A percentile compares a stretch with the other conserved stretches of the same genome.
These are phyloP conservation scores for Agrocybe pediades DNA, from an alignment of 768 basidiomycete genomes.

Conservation along the genomic window DNA sequence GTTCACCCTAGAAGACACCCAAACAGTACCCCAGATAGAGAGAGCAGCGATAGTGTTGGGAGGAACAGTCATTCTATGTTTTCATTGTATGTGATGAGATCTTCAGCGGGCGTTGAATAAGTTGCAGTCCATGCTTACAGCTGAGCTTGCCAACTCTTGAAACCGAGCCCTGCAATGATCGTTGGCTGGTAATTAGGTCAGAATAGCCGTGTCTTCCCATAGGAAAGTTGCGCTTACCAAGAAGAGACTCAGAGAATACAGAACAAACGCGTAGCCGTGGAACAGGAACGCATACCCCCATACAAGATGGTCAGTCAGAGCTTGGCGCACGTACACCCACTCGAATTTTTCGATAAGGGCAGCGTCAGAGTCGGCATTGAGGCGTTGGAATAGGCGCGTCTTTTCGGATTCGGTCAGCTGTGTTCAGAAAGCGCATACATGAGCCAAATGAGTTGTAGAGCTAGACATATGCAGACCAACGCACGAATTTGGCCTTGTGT, in stretches of 20 bases:
- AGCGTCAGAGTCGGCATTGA: constrained; percentile 56
- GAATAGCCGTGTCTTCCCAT: neutral
- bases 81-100: neutral
- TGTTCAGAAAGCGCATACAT: constrained; percentile 20
- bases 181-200: constrained; percentile 43
- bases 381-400: constrained; percentile 45
- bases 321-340: constrained; percentile 59
- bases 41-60: constrained; percentile 54
- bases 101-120: neutral
- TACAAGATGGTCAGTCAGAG: constrained; percentile 57
- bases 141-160: constrained; percentile 61
- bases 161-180: constrained; percentile 60
- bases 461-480: constrained; percentile 7
- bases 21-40: constrained; percentile 51
- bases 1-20: constrained; percentile 48
- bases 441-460: neutral
- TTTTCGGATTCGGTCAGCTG: constrained; percentile 58
- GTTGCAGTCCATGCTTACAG: constrained; percentile 35
- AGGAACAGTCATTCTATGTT: constrained; percentile 54
- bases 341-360: constrained; percentile 53
- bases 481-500: constrained; percentile 55
- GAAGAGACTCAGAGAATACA: constrained; percentile 62
- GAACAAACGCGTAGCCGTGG: constrained; percentile 61
- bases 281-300: constrained; percentile 64
- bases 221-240: constrained; percentile 34